phyloP scores from a whole-genome alignment of 441 rosid genomes.

The Erodium moschatum region DNA sequence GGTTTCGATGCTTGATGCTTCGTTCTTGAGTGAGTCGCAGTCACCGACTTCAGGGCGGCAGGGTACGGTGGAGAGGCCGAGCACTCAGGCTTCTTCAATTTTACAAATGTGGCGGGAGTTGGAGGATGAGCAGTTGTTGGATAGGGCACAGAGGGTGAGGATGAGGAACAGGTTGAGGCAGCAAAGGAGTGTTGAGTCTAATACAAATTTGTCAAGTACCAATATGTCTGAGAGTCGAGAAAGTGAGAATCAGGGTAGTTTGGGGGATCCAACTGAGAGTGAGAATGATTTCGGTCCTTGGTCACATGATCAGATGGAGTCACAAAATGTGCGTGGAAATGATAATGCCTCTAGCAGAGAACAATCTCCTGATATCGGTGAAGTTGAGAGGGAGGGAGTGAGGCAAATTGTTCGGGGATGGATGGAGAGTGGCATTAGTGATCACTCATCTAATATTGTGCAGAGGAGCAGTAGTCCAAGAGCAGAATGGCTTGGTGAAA shows the following conservation, averaged over 20 bases:
- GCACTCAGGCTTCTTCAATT: conserved; percentile 63
- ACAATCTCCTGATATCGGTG: conserved; percentile 87
- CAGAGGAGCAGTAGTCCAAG: conserved; percentile 53
- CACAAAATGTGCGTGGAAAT: conserved; percentile 40
- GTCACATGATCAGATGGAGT: conserved; percentile 47
- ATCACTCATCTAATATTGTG: conserved; percentile 48
- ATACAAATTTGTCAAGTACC: conserved; percentile 34
- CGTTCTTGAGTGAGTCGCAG: conserved; percentile 69
- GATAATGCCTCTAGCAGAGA: conserved; percentile 63
- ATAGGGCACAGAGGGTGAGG: conserved; percentile 48
- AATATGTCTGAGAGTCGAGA: conserved; percentile 46
- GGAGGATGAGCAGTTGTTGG: conserved; percentile 81
- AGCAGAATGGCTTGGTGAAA: conserved; percentile 93
- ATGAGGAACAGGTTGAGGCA: conserved; percentile 64
- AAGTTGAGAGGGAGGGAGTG: conserved; percentile 86
- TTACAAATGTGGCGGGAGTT: conserved; percentile 89
- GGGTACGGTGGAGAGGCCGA: conserved; percentile 58
- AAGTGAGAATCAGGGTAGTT: conserved; percentile 59
- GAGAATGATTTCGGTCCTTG: conserved; percentile 77
- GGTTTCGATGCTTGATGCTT: conserved; percentile 77
- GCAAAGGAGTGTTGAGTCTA: conserved; percentile 44
- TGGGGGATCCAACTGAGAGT: conserved; percentile 64
- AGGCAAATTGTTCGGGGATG: conserved; percentile 86
- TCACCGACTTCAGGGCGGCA: conserved; percentile 56
- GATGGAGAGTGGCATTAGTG: conserved; percentile 78